phyloP scores from a whole-genome alignment of 345 rosid species.

The Cochlearia excelsa region DNA sequence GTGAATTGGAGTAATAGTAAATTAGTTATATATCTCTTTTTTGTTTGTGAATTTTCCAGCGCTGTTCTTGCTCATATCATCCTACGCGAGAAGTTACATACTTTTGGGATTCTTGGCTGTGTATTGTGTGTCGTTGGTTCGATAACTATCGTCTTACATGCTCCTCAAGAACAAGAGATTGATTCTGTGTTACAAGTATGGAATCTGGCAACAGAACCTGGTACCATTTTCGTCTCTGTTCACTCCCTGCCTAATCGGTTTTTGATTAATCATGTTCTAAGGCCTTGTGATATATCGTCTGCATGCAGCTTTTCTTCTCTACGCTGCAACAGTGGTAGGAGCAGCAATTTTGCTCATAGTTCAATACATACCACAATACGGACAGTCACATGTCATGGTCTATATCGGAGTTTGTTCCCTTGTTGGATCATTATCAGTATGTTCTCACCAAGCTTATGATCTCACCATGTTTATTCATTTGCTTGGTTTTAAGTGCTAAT shows the following conservation, averaged over 20 bases:
- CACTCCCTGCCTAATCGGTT: not conserved
- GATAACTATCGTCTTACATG: conserved; percentile 88
- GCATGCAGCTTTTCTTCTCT: no score
- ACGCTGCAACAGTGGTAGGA: conserved; percentile 52
- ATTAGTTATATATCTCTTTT: conserved; percentile 7
- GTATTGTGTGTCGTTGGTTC: conserved; percentile 94
- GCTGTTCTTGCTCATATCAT: conserved; percentile 90
- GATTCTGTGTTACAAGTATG: conserved; percentile 87
- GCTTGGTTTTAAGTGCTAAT: not conserved
- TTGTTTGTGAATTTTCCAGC: conserved; percentile 47
- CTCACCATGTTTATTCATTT: not conserved
- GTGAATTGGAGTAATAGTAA: conserved; percentile 21
- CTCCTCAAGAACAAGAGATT: conserved; percentile 90
- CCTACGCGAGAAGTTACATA: conserved; percentile 71
- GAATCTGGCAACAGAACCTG: conserved; percentile 99
- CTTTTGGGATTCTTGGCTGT: conserved; percentile 95
- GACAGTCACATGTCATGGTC: conserved; percentile 96
- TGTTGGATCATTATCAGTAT: conserved; percentile 94
- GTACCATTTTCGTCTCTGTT: conserved; percentile 29
- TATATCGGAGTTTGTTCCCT: conserved; percentile 92
- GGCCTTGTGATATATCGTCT: no score
- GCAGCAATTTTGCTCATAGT: conserved; percentile 65
- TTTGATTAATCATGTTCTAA: conserved; percentile 74
- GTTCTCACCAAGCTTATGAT: conserved; percentile 23
- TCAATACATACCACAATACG: conserved; percentile 73